Percentiles rank a stretch among this genome's conserved stretches.
Conservation (phyloP, 306 rosid genomes). For the Aeschynomene evenia region DNA sequence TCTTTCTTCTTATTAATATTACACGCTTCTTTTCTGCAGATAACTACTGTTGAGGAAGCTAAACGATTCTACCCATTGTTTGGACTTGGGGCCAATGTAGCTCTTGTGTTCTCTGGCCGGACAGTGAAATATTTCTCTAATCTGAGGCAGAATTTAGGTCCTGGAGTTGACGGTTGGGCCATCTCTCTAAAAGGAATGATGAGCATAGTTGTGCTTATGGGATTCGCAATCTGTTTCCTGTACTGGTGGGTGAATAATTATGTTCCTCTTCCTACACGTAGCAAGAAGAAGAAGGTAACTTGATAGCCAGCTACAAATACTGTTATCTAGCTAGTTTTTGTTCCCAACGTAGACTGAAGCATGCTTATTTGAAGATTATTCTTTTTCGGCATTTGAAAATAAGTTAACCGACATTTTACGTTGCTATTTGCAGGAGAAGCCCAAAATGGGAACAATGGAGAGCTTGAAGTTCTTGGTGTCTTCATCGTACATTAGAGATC, state of each 20-base stretch:
- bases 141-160: slow-evolving; percentile 76
- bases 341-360: not conserved
- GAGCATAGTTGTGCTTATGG: slow-evolving; percentile 89
- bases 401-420: slow-evolving; percentile 13
- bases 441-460: slow-evolving; percentile 95
- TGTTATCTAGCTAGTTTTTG: not conserved
- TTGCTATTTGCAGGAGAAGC: slow-evolving; percentile 67
- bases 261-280: slow-evolving; percentile 86
- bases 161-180: slow-evolving; percentile 98
- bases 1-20: slow-evolving; percentile 24
- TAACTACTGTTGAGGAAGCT: slow-evolving; percentile 86
- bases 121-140: slow-evolving; percentile 93
- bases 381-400: not conserved
- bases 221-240: slow-evolving; percentile 62
- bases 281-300: slow-evolving; percentile 90
- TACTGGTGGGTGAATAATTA: slow-evolving; percentile 90
- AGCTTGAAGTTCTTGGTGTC: slow-evolving; percentile 98
- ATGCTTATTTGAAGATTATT: not conserved
- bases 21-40: slow-evolving; percentile 46
- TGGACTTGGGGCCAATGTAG: slow-evolving; percentile 92
- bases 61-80: slow-evolving; percentile 89
- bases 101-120: slow-evolving; percentile 86
- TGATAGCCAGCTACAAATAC: not conserved
- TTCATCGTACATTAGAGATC: slow-evolving; percentile 86
- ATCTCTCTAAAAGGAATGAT: slow-evolving; percentile 82